Evolutionary conservation across 2,329 filamentous ascomycete genomes (phyloP), one percentile per base, ranked within the genome.

Genomic region (Phyllosticta paracitricarpa): DNA sequence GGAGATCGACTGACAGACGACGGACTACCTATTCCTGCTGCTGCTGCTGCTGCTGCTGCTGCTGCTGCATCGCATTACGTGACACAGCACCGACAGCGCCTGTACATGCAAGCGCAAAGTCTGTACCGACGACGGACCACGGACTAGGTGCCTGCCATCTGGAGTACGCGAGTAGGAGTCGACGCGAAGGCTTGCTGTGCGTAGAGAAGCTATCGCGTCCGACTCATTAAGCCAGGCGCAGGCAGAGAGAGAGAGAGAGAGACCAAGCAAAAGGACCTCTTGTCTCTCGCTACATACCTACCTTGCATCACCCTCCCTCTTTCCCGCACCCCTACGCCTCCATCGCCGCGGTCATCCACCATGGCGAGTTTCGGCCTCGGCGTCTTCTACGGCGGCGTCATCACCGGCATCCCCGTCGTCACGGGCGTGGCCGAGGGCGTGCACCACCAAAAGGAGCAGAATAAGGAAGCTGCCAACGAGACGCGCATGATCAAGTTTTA

Each of bases 401-500:
- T 79, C 30, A 71, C 75, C 59, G 78, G 74, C 19, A 77, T 82
- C 51, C 78, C 78, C 12, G 76, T 79, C 59, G 76, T 77, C 2
- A 81, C 79, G 0, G 79, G 79, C 63, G 75, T 81, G 24, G 77
- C 77, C 30, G 76, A 81, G 71, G 79, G 78, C 61, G 77, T 81
- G 22, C 72, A 73, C 56, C 73, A 81, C 63, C 78, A 80, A 59
- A 76, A 78, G 65, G 77, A 79, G 62, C 74, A 78, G 62, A 80
- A 80, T 62, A 77, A 76, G 66, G 78, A 80, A 66, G 76, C 76
- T 22, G 73, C 75, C 22, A 78, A 79, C 65, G 74, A 79, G 58
- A 75, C 74, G 55, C 79, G 78, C 48, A 80, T 81, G 77, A 74
- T 77, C 60, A 81, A 81, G 59, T 82, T 81, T 69, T 77, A 78